Evolutionary conservation across 805 yeast species (phyloP).

Genomic region (Kluyveromyces nonfermentans): DNA sequence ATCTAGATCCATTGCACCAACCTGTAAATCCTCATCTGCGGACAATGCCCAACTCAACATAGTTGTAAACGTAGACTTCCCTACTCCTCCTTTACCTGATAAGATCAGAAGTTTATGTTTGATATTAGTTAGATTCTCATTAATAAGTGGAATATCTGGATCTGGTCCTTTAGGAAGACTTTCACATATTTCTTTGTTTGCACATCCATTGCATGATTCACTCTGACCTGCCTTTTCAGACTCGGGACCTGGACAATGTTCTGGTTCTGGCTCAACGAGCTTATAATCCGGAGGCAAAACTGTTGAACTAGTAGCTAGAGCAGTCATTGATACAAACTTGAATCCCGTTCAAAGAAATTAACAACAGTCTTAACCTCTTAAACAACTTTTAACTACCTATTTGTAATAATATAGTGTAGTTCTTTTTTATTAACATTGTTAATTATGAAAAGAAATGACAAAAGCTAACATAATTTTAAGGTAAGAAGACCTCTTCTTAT

Average conservation of each 20-base stretch:
- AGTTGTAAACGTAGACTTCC: conserved; percentile 91
- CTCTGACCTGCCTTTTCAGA: conserved; percentile 88
- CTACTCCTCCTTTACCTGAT: conserved; percentile 92
- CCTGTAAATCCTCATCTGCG: conserved; percentile 67
- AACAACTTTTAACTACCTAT: neutral
- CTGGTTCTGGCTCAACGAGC: conserved; percentile 72
- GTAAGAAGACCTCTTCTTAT: too few relatives aligned
- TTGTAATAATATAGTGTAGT: neutral
- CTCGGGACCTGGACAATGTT: conserved; percentile 98
- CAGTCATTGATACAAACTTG: conserved; percentile 5
- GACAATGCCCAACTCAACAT: conserved; percentile 97
- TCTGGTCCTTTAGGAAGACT: conserved; percentile 90
- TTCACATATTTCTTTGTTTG: conserved; percentile 84
- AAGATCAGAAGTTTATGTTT: conserved; percentile 77
- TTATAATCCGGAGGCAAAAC: conserved; percentile 21
- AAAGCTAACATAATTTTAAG: neutral
- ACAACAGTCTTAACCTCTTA: neutral
- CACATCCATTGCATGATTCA: conserved; percentile 92
- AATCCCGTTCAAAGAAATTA: neutral
- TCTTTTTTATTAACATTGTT: neutral
- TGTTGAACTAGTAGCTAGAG: conserved; percentile 3
- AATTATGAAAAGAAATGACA: neutral
- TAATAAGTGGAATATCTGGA: conserved; percentile 77
- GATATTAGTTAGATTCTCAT: conserved; percentile 50
- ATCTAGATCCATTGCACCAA: conserved; percentile 96